Base-by-base conservation (phyloP, 2,329 filamentous ascomycete species). In the Colletotrichum lupini region DNA sequence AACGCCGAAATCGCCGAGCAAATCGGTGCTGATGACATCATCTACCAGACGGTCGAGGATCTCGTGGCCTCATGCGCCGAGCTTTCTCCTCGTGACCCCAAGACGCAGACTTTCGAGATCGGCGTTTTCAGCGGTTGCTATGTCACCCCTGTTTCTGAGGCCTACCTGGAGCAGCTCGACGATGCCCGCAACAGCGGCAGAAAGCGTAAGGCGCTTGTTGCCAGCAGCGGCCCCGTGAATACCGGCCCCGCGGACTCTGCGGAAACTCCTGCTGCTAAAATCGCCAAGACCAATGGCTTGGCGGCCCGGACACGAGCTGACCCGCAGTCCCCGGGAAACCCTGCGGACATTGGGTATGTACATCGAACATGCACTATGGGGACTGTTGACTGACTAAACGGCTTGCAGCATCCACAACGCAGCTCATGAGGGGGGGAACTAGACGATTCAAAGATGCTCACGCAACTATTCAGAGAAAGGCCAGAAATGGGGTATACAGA, bases 91-190 rank as follows among this genome's bases (percentile, higher is more conserved):
- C 84, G 88, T 68, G 83, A 89, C 74, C 84, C 85, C 42, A 81
- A 83, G 46, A 80, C 89, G 77, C 86, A 86, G 9, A 86, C 92
- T 68, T 98, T 98, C 76, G 96, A 98, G 80, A 92, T 97, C 2
- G 95, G 96, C 67, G 95, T 98, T 9, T 98, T 98, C 85, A 95
- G 92, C 79, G 96, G 96, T 58, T 91, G 92, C 75, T 98, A 98
- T 82, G 88, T 94, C 74, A 98, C 96, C 0, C 91, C 91, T 0
- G 93, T 98, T 1, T 90, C 92, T 1, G 88, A 92, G 7, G 92
- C 89, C 49, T 98, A 98, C 84, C 97, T 98, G 77, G 91, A 94
- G 76, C 94, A 95, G 78, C 87, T 97, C 5, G 92, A 94, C 82
- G 85, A 88, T 72, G 83, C 95, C 22, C 88, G 94, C 66, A 72